Evolutionary conservation across 371 early-diverging fungal genomes (phyloP).

Genomic region (Mortierella sp.): DNA sequence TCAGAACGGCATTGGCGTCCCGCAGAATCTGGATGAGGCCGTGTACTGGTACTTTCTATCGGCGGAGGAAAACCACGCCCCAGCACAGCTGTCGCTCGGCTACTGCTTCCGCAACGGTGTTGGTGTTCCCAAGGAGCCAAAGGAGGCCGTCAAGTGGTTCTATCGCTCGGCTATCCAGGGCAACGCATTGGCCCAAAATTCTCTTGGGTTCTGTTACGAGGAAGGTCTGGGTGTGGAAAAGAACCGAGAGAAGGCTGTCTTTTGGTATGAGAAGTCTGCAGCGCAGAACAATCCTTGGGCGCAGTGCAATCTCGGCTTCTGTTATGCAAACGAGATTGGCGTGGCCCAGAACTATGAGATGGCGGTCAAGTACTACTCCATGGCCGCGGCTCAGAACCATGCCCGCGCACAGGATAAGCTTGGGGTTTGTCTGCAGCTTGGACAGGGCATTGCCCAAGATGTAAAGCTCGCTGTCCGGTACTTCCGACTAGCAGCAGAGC

Average conservation of each 20-base stretch:
- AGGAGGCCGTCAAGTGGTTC: slow-evolving; percentile 78
- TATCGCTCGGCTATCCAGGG: slow-evolving; percentile 73
- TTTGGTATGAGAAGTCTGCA: slow-evolving; percentile 86
- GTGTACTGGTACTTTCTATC: slow-evolving; percentile 79
- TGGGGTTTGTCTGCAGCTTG: slow-evolving; percentile 81
- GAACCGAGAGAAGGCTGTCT: slow-evolving; percentile 77
- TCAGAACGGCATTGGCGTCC: slow-evolving; percentile 88
- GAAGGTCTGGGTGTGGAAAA: slow-evolving; percentile 80
- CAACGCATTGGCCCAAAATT: slow-evolving; percentile 83
- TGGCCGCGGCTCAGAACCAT: slow-evolving; percentile 73
- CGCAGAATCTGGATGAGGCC: slow-evolving; percentile 71
- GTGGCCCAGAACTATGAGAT: slow-evolving; percentile 64
- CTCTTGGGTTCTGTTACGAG: slow-evolving; percentile 92
- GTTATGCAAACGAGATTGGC: slow-evolving; percentile 89
- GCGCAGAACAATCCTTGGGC: slow-evolving; percentile 88
- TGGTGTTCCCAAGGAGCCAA: slow-evolving; percentile 74
- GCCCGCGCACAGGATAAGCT: slow-evolving; percentile 85
- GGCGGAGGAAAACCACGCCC: slow-evolving; percentile 74
- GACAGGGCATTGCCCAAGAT: slow-evolving; percentile 73
- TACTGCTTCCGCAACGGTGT: slow-evolving; percentile 84
- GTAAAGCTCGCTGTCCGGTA: slow-evolving; percentile 65
- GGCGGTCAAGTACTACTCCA: slow-evolving; percentile 80
- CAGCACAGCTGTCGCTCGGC: slow-evolving; percentile 85
- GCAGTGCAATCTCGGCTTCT: slow-evolving; percentile 87
- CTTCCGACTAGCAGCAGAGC: slow-evolving; percentile 72